Conservation (phyloP, 2,329 filamentous ascomycete genomes). For the Colletotrichum coccodes region DNA sequence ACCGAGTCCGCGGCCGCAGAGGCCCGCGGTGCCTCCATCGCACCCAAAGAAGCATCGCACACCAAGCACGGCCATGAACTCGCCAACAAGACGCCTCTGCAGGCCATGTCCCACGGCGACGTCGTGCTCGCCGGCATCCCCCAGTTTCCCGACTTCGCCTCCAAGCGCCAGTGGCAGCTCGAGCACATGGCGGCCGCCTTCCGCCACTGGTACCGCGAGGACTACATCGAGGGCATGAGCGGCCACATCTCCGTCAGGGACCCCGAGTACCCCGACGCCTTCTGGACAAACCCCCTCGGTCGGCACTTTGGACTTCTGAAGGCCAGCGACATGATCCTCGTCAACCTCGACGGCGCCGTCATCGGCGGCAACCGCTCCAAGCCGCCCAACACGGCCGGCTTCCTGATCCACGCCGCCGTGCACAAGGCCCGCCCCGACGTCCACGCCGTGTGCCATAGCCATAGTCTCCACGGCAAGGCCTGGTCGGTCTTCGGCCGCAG, state of each 20-base stretch:
- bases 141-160: slow-evolving; percentile 41
- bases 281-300: slow-evolving; percentile 77
- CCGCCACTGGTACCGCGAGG: slow-evolving; percentile 72
- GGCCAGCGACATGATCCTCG: slow-evolving; percentile 74
- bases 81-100: slow-evolving; percentile 42
- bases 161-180: slow-evolving; percentile 61
- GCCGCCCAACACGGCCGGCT: slow-evolving; percentile 75
- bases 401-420: slow-evolving; percentile 75
- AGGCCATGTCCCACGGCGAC: slow-evolving; percentile 48
- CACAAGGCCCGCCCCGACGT: slow-evolving; percentile 73
- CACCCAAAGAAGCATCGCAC: slow-evolving; percentile 34
- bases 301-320: slow-evolving; percentile 74
- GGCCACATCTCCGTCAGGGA: slow-evolving; percentile 75
- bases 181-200: slow-evolving; percentile 75
- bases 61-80: slow-evolving; percentile 33
- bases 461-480: slow-evolving; percentile 72
- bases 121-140: slow-evolving; percentile 44
- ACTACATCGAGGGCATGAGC: slow-evolving; percentile 75
- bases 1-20: slow-evolving; percentile 33
- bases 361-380: slow-evolving; percentile 69
- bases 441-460: slow-evolving; percentile 75
- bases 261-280: slow-evolving; percentile 66
- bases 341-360: slow-evolving; percentile 69
- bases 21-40: slow-evolving; percentile 11
- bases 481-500: slow-evolving; percentile 72